Evolutionary conservation across 306 rosid species (phyloP), one percentile per base, ranked within the genome.

Genomic region (Lathyrus sativus): DNA sequence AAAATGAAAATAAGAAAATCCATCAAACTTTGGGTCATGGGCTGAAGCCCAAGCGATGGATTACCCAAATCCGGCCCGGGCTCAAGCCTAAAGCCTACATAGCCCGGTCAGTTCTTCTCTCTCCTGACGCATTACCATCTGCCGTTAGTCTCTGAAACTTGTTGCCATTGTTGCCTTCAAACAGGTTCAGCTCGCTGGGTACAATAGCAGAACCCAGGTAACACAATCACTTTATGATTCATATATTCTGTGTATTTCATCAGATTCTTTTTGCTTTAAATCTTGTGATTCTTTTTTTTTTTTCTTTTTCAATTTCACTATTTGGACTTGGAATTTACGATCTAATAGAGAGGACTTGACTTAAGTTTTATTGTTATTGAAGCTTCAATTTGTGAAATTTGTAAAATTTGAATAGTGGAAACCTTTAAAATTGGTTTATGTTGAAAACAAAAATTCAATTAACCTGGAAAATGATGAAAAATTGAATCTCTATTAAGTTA

Each of bases 131-230:
- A 41, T 65, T 11, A 26, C 42, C 45, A 29, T 22, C 70, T 35
- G 53, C 74, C 49, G 41, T 42, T 7, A 19, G 14, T 68, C 15
- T 38, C 54, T 9, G 56, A 12, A 42, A 42, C 35, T 11, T 17
- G 12, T 46, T 24, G 57, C 55, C 77, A 17, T 76, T 61, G 22
- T 35, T 15, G 41, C 18, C 17, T 0, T 42, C 71, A 35, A 45
- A 3, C 17, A 48, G 55, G 56, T 45, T 76, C 73, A 19, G 0
- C 54, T 84, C 33, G 87, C 87, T 28, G 85, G 79, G 37, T 81
- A 66, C 74, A 72, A 79, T 67, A 51, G 89, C 81, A 79, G 80
- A 76, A 92, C 78, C 22, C 86, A 81, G 87, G 95, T 81, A 57
- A 65, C 72, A 22, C 12, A 9, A 8, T 2, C 14, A 26, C 14